Evolutionary conservation across 1,284 basidiomycete species (phyloP).

Genomic region (Rhizoctonia solani): DNA sequence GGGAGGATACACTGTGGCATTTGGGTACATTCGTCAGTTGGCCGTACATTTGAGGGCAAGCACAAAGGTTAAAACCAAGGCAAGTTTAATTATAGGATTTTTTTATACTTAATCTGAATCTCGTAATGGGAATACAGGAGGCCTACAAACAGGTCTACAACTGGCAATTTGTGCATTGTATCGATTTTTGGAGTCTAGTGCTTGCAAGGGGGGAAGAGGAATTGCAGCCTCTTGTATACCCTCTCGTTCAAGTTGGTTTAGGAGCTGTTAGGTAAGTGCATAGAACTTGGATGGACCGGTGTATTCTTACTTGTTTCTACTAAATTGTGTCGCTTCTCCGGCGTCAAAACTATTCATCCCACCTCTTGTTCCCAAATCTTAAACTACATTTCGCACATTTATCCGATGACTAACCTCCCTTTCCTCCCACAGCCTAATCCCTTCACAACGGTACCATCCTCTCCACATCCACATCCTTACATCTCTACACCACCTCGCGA

Average conservation of each 20-base stretch:
- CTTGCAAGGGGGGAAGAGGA: conserved; percentile 80
- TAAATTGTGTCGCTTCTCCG: no score
- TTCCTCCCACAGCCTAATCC: conserved; percentile 87
- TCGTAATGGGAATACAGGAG: no score
- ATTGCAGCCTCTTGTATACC: conserved; percentile 88
- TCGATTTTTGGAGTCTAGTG: conserved; percentile 96
- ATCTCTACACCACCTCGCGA: conserved; percentile 71
- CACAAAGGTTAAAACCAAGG: conserved; percentile 87
- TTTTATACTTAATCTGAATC: neutral
- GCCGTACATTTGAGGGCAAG: conserved; percentile 91
- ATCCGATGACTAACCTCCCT: no score
- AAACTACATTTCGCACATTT: no score
- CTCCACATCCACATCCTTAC: conserved; percentile 76
- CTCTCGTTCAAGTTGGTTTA: conserved; percentile 90
- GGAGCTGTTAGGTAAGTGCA: conserved; percentile 89
- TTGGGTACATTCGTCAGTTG: conserved; percentile 94
- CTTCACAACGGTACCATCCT: conserved; percentile 78
- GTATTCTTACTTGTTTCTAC: no score
- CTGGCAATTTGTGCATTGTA: conserved; percentile 96
- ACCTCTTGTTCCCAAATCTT: no score
- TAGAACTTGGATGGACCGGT: no score
- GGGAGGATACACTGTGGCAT: conserved; percentile 90
- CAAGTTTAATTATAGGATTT: conserved; percentile 45
- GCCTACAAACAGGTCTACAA: conserved; percentile 93
- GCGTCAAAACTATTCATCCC: no score